phyloP scores from a whole-genome alignment of 108 stramenopile genomes.

The Discostella stelligeroides region DNA sequence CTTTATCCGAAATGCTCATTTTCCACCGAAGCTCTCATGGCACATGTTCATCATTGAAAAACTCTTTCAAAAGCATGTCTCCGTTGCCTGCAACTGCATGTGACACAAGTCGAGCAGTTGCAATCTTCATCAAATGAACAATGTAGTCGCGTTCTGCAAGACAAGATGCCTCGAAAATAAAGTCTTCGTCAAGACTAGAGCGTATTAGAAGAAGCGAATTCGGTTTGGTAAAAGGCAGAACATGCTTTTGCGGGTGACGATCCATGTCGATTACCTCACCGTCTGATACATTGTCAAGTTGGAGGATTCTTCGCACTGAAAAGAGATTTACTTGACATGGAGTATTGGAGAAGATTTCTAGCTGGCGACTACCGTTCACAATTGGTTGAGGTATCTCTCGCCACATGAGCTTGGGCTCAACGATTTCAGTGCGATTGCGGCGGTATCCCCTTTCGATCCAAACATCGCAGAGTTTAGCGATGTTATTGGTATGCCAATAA shows the following conservation, averaged over 20 bases:
- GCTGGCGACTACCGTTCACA: constrained; percentile 2
- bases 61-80: constrained; percentile 45
- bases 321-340: constrained; percentile 38
- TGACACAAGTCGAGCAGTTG: constrained; percentile 50
- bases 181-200: constrained; percentile 39
- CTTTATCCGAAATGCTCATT: too few relatives aligned
- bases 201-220: constrained; percentile 34
- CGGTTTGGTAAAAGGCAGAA: constrained; percentile 27
- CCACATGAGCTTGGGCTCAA: constrained; percentile 83
- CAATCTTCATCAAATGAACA: constrained; percentile 50
- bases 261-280: not conserved
- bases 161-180: constrained; percentile 37
- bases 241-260: constrained; percentile 5
- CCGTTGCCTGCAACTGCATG: constrained; percentile 36
- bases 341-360: constrained; percentile 18
- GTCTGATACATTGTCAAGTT: constrained; percentile 10
- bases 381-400: constrained; percentile 51
- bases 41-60: constrained; percentile 39
- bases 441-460: constrained; percentile 74
- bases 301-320: constrained; percentile 36
- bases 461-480: constrained; percentile 41
- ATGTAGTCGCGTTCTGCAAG: constrained; percentile 39
- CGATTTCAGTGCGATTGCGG: constrained; percentile 53
- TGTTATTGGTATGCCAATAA: constrained; percentile 23
- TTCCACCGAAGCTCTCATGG: too few relatives aligned